Base-by-base conservation (phyloP, 2,329 filamentous ascomycete species). In the Colletotrichum falcatum region DNA sequence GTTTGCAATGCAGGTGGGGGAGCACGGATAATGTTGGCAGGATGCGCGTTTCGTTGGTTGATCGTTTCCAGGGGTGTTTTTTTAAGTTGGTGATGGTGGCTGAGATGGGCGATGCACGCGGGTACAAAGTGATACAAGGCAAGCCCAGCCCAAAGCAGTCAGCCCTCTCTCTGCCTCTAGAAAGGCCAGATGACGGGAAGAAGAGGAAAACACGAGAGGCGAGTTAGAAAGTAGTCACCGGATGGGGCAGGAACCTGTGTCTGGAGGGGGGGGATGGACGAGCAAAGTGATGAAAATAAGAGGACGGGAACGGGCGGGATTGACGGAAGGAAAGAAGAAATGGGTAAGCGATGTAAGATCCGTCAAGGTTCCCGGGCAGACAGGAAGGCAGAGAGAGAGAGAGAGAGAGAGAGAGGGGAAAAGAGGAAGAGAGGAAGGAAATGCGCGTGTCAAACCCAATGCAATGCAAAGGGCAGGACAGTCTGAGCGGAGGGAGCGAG, bases 401-500 rank as follows among this genome's bases (percentile, higher is more conserved):
- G 14, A 20, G 2, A 20, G 37, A 20, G 11, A 20, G 14, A 53
- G 1, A n/a, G 39, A 48, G 28, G 26, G n/a, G 44, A 12, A 46
- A 46, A 14, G 51, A 20, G 7, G 14, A 20, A 1, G 7, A 37
- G 7, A 37, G 44, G 35, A 18, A 33, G 20, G 30, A 49, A 9
- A 28, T 35, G 18, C 56, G 42, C 9, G 62, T 35, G 61, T 60
- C 54, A 28, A 69, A n/a, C 46, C 61, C 37, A 53, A 62, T 59
- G 66, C 54, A 60, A 53, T 37, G 59, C 59, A 61, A 30, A 48
- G 44, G 30, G 59, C 44, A 54, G 28, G 54, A 20, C 49, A 23
- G 66, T 28, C 66, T 53, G 33, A 69, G 61, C 66, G 55, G 66
- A 69, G 62, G 66, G 66, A 69, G 48, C 66, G 66, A 66, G 55